Evolutionary conservation across 192 early-diverging fungal genomes (phyloP).

Genomic region (Gamsiella multidivaricata): DNA sequence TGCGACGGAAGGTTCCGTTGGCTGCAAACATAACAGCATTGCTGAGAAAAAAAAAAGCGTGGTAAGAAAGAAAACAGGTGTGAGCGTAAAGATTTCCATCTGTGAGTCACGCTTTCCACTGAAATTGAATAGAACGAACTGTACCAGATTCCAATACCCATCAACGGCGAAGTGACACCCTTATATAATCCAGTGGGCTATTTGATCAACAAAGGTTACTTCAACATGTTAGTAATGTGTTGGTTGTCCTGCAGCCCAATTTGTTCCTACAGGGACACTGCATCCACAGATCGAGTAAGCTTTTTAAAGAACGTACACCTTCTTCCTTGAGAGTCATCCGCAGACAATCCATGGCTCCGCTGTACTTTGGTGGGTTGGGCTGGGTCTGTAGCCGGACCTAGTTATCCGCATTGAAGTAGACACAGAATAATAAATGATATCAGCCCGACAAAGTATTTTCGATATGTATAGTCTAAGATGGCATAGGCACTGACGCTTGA

Average conservation of each 20-base stretch:
- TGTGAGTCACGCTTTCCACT: constrained; percentile 22
- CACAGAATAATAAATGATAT: neutral
- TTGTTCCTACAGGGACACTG: too few relatives aligned
- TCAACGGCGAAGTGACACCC: constrained; percentile 74
- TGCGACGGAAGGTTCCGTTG: constrained; percentile 69
- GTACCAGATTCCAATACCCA: constrained; percentile 78
- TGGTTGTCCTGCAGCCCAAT: too few relatives aligned
- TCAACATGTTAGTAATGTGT: too few relatives aligned
- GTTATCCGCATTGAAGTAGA: neutral
- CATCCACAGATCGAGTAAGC: too few relatives aligned
- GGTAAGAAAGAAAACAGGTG: neutral
- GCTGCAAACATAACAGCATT: constrained; percentile 78
- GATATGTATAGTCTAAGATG: too few relatives aligned
- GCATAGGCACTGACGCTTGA: neutral
- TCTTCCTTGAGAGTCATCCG: constrained; percentile 62
- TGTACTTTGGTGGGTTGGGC: constrained; percentile 65
- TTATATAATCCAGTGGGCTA: constrained; percentile 75
- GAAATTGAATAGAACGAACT: constrained; percentile 5
- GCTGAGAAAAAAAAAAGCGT: constrained; percentile 49
- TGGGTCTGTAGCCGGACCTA: constrained; percentile 76
- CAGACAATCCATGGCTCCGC: constrained; percentile 69
- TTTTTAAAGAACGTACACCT: constrained; percentile 64
- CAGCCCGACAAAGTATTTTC: neutral
- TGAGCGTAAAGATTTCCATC: too few relatives aligned
- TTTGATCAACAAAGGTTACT: too few relatives aligned